Evolutionary conservation across 2,329 filamentous ascomycete genomes (phyloP).

Genomic region (Colletotrichum liaoningense): DNA sequence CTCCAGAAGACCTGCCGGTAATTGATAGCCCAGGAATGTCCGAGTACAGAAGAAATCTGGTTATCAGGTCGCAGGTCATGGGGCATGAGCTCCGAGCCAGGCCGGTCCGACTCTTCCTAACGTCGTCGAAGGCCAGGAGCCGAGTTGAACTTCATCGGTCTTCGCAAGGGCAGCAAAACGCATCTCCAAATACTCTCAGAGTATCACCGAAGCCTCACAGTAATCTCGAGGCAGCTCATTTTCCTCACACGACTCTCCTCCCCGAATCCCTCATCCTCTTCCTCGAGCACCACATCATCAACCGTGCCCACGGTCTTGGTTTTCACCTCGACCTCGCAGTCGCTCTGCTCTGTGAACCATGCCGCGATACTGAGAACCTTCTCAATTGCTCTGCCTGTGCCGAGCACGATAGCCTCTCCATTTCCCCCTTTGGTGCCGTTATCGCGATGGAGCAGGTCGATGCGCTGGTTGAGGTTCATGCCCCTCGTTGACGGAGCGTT

Average conservation of each 20-base stretch:
- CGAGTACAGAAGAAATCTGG: too few species aligned
- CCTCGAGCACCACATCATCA: slow-evolving; percentile 70
- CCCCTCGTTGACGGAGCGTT: slow-evolving; percentile 60
- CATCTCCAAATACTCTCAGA: neutral
- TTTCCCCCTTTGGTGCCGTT: slow-evolving; percentile 42
- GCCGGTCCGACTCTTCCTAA: neutral
- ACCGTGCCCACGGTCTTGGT: slow-evolving; percentile 74
- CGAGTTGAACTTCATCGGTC: neutral
- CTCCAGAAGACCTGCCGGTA: neutral
- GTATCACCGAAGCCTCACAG: slow-evolving; percentile 57
- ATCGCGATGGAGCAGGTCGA: slow-evolving; percentile 54
- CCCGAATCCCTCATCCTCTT: slow-evolving; percentile 46
- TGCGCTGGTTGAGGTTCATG: slow-evolving; percentile 57
- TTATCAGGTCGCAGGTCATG: too few species aligned
- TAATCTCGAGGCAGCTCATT: slow-evolving; percentile 63
- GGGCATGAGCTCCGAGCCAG: too few species aligned
- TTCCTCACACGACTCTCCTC: slow-evolving; percentile 57
- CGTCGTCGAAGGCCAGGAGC: neutral
- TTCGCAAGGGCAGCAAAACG: neutral
- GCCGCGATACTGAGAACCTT: slow-evolving; percentile 71
- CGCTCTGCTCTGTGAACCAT: slow-evolving; percentile 72
- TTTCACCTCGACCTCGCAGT: slow-evolving; percentile 68
- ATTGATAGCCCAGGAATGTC: too few species aligned
- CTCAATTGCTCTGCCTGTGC: slow-evolving; percentile 74
- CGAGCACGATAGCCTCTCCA: slow-evolving; percentile 67